Conservation (phyloP, 2,329 filamentous ascomycete species). For the Calonectria pseudoturangicola region DNA sequence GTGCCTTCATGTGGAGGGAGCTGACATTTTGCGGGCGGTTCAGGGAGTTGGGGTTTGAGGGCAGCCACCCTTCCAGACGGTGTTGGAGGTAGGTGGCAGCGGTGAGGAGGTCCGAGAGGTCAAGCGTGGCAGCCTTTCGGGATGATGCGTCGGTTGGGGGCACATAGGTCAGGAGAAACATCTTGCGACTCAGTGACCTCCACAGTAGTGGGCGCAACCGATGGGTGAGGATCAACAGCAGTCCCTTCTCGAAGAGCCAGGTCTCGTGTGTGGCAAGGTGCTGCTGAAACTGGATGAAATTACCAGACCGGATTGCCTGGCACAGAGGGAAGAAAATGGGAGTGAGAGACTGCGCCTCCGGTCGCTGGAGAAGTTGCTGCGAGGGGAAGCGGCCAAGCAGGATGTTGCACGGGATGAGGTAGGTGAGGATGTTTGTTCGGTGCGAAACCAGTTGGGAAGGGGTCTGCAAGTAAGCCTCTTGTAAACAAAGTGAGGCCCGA, state of each 20-base stretch:
- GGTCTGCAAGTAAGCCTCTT: slow-evolving; percentile 86
- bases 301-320: slow-evolving; percentile 81
- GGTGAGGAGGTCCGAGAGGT: slow-evolving; percentile 80
- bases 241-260: slow-evolving; percentile 85
- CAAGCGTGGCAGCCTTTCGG: slow-evolving; percentile 83
- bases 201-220: slow-evolving; percentile 88
- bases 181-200: slow-evolving; percentile 86
- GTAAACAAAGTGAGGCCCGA: slow-evolving; percentile 83
- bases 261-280: slow-evolving; percentile 78
- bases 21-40: slow-evolving; percentile 66
- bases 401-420: slow-evolving; percentile 88
- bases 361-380: slow-evolving; percentile 76
- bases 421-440: slow-evolving; percentile 86
- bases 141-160: slow-evolving; percentile 73
- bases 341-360: slow-evolving; percentile 76
- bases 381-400: slow-evolving; percentile 90
- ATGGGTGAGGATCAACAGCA: slow-evolving; percentile 85
- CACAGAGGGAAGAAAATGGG: slow-evolving; percentile 84
- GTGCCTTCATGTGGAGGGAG: slow-evolving; percentile 70
- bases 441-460: slow-evolving; percentile 79
- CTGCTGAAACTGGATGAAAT: slow-evolving; percentile 83
- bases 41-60: slow-evolving; percentile 58
- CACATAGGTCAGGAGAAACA: slow-evolving; percentile 87
- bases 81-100: slow-evolving; percentile 80
- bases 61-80: slow-evolving; percentile 75